A percentile compares a stretch with the other conserved stretches of the same genome.
Conservation (phyloP, 768 basidiomycete species). For the Collybia mongolica region DNA sequence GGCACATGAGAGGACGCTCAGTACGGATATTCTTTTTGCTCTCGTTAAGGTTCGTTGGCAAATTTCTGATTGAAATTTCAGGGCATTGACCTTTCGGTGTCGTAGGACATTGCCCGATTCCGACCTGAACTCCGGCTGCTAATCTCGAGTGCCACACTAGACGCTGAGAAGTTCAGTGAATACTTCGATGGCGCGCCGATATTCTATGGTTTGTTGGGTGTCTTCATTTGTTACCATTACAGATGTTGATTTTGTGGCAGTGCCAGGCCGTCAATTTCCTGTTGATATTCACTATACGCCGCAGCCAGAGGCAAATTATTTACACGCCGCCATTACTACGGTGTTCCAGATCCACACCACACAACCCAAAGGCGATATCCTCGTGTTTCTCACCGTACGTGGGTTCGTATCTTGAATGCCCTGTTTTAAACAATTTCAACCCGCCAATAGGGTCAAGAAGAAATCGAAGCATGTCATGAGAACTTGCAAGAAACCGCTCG, state of each 20-base stretch:
- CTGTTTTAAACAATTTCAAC: constrained; percentile 1
- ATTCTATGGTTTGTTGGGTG: constrained; percentile 69
- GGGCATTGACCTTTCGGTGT: constrained; percentile 22
- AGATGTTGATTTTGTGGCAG: constrained; percentile 36
- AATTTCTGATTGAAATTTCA: constrained; percentile 17
- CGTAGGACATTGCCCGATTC: constrained; percentile 95
- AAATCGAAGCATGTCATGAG: constrained; percentile 97
- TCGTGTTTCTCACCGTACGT: constrained; percentile 93
- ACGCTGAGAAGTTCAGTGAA: constrained; percentile 96
- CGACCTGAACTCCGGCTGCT: constrained; percentile 90
- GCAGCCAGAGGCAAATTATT: constrained; percentile 98
- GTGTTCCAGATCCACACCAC: constrained; percentile 99
- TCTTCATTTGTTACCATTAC: background rate
- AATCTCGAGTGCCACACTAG: constrained; percentile 96
- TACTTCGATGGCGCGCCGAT: constrained; percentile 97
- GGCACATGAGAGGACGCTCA: constrained; percentile 95
- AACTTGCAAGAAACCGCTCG: constrained; percentile 94
- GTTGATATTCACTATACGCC: constrained; percentile 99
- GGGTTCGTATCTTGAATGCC: background rate
- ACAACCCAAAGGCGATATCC: constrained; percentile 95
- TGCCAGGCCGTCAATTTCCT: constrained; percentile 95
- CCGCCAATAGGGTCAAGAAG: constrained; percentile 84
- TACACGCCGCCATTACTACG: constrained; percentile 97
- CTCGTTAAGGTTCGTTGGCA: constrained; percentile 85
- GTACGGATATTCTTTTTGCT: constrained; percentile 98